A percentile compares a stretch with the other conserved stretches of the same genome.
Conservation (phyloP, 495 filamentous ascomycete species). For the Lophiostoma macrostomum region DNA sequence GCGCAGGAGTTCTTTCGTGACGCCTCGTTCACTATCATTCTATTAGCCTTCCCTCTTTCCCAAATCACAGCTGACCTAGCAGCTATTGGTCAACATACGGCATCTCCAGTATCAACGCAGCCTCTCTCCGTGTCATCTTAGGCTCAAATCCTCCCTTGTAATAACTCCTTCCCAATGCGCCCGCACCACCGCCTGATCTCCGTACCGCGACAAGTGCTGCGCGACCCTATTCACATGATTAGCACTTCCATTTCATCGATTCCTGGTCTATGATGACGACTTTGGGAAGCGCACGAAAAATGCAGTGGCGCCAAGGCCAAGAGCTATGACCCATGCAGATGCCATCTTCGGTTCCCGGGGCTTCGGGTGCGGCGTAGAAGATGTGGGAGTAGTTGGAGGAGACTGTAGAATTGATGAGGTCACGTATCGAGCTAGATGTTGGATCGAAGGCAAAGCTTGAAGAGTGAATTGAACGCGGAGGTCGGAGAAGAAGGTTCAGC, state of each 20-base stretch:
- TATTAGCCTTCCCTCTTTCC: constrained; percentile 17
- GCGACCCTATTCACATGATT: constrained; percentile 63
- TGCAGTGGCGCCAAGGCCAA: constrained; percentile 63
- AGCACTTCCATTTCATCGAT: neutral
- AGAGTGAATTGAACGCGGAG: neutral
- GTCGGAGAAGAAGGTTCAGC: constrained; percentile 7
- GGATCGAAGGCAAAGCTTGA: neutral
- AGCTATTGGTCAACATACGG: constrained; percentile 56
- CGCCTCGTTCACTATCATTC: constrained; percentile 65
- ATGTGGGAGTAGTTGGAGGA: neutral
- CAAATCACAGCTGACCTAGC: neutral
- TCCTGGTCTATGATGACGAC: neutral
- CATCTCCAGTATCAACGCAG: constrained; percentile 84
- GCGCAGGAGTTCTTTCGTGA: constrained; percentile 88
- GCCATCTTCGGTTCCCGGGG: constrained; percentile 54
- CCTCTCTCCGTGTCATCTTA: constrained; percentile 88
- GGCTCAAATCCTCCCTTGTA: constrained; percentile 98
- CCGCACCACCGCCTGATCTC: constrained; percentile 63
- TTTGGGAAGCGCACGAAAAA: constrained; percentile 44
- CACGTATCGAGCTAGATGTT: neutral
- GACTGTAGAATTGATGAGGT: neutral
- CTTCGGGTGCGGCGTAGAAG: neutral
- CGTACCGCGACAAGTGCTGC: constrained; percentile 86
- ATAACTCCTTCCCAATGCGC: constrained; percentile 73
- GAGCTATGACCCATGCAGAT: constrained; percentile 68